Percentiles rank a stretch among this genome's conserved stretches.
phyloP scores from a whole-genome alignment of 2,329 filamentous ascomycete species.

The Fusarium caatingaense region DNA sequence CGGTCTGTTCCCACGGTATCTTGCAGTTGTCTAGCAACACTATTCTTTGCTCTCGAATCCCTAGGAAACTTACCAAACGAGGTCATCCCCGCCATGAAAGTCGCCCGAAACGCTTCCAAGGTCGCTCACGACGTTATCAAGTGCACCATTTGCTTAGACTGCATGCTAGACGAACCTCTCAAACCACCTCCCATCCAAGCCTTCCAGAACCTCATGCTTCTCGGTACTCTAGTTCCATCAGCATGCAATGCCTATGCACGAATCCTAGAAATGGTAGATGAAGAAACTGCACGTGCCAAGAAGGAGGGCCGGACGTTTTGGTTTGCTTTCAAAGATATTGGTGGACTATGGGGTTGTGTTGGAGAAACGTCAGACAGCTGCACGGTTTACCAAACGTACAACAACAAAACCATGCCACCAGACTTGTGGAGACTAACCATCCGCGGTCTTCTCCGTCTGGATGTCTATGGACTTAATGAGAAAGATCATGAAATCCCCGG shows the following conservation, averaged over 20 bases:
- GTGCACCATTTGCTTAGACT: slow-evolving; percentile 62
- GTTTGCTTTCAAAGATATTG: slow-evolving; percentile 60
- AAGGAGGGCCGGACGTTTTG: slow-evolving; percentile 55
- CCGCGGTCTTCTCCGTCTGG: slow-evolving; percentile 64
- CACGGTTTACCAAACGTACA: slow-evolving; percentile 48
- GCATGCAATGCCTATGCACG: slow-evolving; percentile 67
- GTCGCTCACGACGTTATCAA: slow-evolving; percentile 63
- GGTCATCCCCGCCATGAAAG: slow-evolving; percentile 59
- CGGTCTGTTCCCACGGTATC: slow-evolving; percentile 46
- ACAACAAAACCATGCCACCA: slow-evolving; percentile 62
- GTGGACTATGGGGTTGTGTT: slow-evolving; percentile 60
- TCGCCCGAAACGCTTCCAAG: slow-evolving; percentile 60
- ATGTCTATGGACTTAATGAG: slow-evolving; percentile 65
- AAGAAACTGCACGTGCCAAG: slow-evolving; percentile 59
- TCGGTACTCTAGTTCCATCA: slow-evolving; percentile 67
- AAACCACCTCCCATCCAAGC: slow-evolving; percentile 58
- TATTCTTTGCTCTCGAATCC: slow-evolving; percentile 64
- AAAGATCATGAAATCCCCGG: slow-evolving; percentile 29
- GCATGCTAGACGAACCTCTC: slow-evolving; percentile 50
- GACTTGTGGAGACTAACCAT: slow-evolving; percentile 65
- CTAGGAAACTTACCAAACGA: slow-evolving; percentile 60
- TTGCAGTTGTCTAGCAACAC: slow-evolving; percentile 62
- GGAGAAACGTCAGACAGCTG: slow-evolving; percentile 44
- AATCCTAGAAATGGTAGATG: slow-evolving; percentile 66
- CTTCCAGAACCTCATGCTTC: slow-evolving; percentile 69